Evolutionary conservation across 768 basidiomycete species (phyloP), one percentile per base, ranked within the genome.

Genomic region (Auriscalpium orientale): DNA sequence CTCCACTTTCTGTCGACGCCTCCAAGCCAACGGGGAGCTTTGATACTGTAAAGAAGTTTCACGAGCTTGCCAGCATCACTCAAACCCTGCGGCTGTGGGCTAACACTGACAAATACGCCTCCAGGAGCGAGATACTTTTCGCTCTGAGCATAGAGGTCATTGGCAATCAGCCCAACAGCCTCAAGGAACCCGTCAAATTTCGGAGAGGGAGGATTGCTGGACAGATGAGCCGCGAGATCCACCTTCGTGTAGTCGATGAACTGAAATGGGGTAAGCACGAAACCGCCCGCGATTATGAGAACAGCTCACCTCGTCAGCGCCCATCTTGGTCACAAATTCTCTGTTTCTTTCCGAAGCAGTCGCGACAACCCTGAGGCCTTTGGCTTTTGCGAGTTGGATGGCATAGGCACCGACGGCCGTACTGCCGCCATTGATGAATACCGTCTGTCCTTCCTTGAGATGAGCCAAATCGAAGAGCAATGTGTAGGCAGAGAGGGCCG

Each of bases 371-470:
- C 58, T 71, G 54, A 80, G 80, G 4, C 84, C 84, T 58, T 72
- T 74, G 1, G 79, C 75, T 64, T 89, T 90, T 8, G 87, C 85
- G 10, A 89, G 65, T 66, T 89, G 86, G 49, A 90, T 84, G 1
- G 85, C 87, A 60, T 78, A 79, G n/a, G 76, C 71, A 4, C 88
- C 89, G 1, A 89, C 84, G 12, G 81, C 70, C 1, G 84, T 80
- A 49, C 82, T 84, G 4, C 85, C 89, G 0, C 87, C 87, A 55
- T 87, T 84, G 63, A 91, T 72, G 60, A 90, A 78, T 4, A 91
- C 71, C 1, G 76, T 74, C 62, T 84, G 82, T 1, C 79, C 82
- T 35, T 55, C 54, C 16, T 49, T 38, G n/a, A 87, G 65, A 33
- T 77, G 71, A 1, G 71, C 79, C 1, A 72, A 65, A 0, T 74